Evolutionary conservation across 345 rosid genomes (phyloP).

Genomic region (Brassica juncea): DNA sequence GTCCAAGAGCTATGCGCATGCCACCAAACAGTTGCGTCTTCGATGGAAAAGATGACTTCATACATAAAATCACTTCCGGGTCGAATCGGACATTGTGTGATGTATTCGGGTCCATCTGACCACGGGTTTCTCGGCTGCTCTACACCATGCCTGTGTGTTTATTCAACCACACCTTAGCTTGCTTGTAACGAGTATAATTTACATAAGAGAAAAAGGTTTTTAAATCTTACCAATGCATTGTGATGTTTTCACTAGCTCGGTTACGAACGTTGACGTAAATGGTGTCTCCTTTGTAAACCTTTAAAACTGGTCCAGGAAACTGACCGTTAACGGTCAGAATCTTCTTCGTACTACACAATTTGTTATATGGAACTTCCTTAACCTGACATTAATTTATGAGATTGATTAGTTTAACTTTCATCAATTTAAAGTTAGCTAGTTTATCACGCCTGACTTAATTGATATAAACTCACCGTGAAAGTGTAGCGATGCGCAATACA

Average conservation of each 20-base stretch:
- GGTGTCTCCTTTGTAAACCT: slow-evolving; percentile 44
- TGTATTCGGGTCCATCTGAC: slow-evolving; percentile 48
- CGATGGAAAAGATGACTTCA: slow-evolving; percentile 28
- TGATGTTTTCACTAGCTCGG: slow-evolving; percentile 47
- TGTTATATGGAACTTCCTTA: slow-evolving; percentile 35
- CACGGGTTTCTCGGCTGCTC: slow-evolving; percentile 44
- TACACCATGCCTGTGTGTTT: slow-evolving; percentile 46
- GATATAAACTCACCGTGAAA: slow-evolving; percentile 17
- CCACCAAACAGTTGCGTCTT: slow-evolving; percentile 54
- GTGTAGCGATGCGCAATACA: slow-evolving; percentile 22
- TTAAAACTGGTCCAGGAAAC: slow-evolving; percentile 50
- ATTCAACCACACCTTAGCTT: background rate
- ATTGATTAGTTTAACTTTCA: background rate
- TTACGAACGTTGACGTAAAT: slow-evolving; percentile 50
- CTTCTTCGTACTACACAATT: slow-evolving; percentile 45
- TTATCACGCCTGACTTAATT: background rate
- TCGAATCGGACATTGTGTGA: slow-evolving; percentile 46
- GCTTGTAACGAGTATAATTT: background rate
- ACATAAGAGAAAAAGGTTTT: background rate
- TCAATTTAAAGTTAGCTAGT: background rate
- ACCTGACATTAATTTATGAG: slow-evolving; percentile 28
- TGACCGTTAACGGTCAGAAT: slow-evolving; percentile 46
- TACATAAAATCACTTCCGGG: slow-evolving; percentile 34
- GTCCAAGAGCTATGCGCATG: slow-evolving; percentile 50
- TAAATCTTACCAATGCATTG: slow-evolving; percentile 52